A percentile compares a stretch with the other conserved stretches of the same genome.
These are phyloP conservation scores for Solanum acaule DNA, from an alignment of 257 asterid genomes.

Conservation along the genomic window DNA sequence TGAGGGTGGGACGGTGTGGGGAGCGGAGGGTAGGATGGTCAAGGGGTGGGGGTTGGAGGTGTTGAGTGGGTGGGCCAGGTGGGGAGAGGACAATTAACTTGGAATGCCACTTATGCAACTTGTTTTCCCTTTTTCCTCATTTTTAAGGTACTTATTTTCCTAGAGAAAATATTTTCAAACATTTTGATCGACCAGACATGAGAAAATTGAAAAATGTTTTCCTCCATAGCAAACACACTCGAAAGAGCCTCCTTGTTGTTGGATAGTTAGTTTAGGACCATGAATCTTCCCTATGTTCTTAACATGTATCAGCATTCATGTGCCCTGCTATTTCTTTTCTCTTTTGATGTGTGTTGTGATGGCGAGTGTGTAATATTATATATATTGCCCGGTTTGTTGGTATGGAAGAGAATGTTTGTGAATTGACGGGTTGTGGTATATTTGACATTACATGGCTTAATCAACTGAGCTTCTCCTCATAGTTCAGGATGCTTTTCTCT, in stretches of 20 bases:
- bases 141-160: background rate
- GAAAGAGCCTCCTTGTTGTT: background rate
- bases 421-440: background rate
- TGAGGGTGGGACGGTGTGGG: background rate
- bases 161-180: background rate
- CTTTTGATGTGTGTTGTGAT: background rate
- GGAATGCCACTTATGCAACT: background rate
- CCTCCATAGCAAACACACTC: background rate
- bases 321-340: background rate
- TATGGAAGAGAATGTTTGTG: background rate
- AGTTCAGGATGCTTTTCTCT: background rate
- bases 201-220: background rate
- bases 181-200: background rate
- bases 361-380: background rate
- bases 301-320: background rate
- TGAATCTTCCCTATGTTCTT: background rate
- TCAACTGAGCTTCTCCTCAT: background rate
- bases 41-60: background rate
- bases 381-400: background rate
- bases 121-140: background rate
- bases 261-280: background rate
- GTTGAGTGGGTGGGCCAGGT: background rate
- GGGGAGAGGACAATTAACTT: background rate
- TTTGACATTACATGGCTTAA: background rate
- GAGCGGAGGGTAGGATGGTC: background rate